A percentile compares a stretch with the other conserved stretches of the same genome.
Conservation (phyloP, 2,329 filamentous ascomycete genomes). For the Plenodomus tracheiphilus region DNA sequence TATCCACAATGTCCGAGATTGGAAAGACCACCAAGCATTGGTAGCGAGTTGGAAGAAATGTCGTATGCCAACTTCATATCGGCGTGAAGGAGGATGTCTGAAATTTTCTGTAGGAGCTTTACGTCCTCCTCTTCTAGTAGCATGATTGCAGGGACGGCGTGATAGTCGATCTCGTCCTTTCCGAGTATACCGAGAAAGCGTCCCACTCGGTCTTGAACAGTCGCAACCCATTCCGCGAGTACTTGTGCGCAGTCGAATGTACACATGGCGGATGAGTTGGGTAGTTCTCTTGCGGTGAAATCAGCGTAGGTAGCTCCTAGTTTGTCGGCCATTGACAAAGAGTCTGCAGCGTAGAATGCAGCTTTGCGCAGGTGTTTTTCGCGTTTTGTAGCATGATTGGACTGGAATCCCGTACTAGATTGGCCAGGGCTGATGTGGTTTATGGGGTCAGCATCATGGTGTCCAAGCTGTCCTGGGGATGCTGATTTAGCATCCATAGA, state of each 20-base stretch:
- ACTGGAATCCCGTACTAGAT: slow-evolving; percentile 29
- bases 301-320: slow-evolving; percentile 85
- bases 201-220: slow-evolving; percentile 91
- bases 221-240: slow-evolving; percentile 90
- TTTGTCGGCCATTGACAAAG: slow-evolving; percentile 84
- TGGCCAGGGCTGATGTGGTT: slow-evolving; percentile 37
- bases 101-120: slow-evolving; percentile 80
- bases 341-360: slow-evolving; percentile 93
- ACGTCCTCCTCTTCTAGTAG: slow-evolving; percentile 89
- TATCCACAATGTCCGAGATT: slow-evolving; percentile 69
- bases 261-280: slow-evolving; percentile 88
- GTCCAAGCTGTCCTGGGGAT: slow-evolving; percentile 26
- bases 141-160: slow-evolving; percentile 83
- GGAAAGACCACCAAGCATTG: slow-evolving; percentile 57
- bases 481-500: slow-evolving; percentile 34
- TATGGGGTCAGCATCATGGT: slow-evolving; percentile 32
- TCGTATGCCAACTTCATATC: slow-evolving; percentile 75
- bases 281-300: slow-evolving; percentile 79
- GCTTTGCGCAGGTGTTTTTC: slow-evolving; percentile 90
- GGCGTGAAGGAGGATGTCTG: slow-evolving; percentile 74
- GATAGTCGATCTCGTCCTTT: slow-evolving; percentile 76
- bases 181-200: slow-evolving; percentile 85
- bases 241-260: slow-evolving; percentile 93
- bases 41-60: slow-evolving; percentile 52
- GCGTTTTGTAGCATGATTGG: slow-evolving; percentile 65